Percentiles rank a stretch among this genome's conserved stretches.
Evolutionary conservation across 805 yeast species (phyloP).

Genomic region (Sungouiozyma ichnusensis): DNA sequence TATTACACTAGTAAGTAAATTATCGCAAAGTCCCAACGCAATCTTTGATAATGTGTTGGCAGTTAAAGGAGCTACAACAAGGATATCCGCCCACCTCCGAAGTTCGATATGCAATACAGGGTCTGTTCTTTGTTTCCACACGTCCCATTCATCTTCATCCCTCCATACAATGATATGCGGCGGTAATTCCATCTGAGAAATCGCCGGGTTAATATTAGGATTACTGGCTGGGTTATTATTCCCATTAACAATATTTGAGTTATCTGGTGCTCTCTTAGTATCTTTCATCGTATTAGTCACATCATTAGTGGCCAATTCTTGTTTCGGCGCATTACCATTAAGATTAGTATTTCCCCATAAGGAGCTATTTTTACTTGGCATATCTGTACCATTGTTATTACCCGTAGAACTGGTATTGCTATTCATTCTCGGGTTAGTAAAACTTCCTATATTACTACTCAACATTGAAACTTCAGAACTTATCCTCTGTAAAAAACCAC

Average conservation of each 20-base stretch:
- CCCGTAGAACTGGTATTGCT: not conserved
- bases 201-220: slow-evolving; percentile 25
- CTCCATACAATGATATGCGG: slow-evolving; percentile 79
- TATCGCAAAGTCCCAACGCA: slow-evolving; percentile 84
- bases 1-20: slow-evolving; percentile 79
- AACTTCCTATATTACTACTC: slow-evolving; percentile 1
- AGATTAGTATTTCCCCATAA: not conserved
- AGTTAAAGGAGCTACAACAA: slow-evolving; percentile 86
- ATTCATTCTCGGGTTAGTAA: slow-evolving; percentile 2
- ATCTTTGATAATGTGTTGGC: slow-evolving; percentile 88
- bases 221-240: not conserved
- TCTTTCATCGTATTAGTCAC: not conserved
- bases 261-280: not conserved
- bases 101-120: slow-evolving; percentile 92
- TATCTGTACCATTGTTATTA: not conserved
- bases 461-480: slow-evolving; percentile 3
- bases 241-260: not conserved
- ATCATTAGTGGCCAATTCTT: not conserved
- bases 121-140: slow-evolving; percentile 69
- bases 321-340: not conserved
- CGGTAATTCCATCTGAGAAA: slow-evolving; percentile 42
- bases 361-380: not conserved
- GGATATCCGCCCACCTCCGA: slow-evolving; percentile 91
- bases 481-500: slow-evolving; percentile 3
- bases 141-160: slow-evolving; percentile 86